Evolutionary conservation across 2,329 filamentous ascomycete species (phyloP), one percentile per base, ranked within the genome.

Genomic region (Xylariaceae sp.): DNA sequence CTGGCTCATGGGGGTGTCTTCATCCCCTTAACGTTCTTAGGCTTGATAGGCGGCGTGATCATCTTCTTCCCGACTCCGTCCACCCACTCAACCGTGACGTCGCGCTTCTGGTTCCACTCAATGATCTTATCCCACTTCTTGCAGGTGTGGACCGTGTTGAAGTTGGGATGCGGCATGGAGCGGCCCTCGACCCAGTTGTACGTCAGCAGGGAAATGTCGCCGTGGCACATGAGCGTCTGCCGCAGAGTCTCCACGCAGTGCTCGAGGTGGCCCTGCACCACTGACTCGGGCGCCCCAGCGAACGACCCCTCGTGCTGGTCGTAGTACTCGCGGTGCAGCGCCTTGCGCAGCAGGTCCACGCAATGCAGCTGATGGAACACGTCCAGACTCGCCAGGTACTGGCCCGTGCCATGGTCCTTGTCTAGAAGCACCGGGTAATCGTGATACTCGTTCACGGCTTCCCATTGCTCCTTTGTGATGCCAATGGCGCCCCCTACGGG

Each of bases 171-270:
- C 16, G 46, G 46, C 46, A 48, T 48, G 12, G 46, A 48, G 32
- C 46, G 46, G 2, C 46, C 46, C 19, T 48, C 46, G 18, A 48
- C 46, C 46, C 46, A 48, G 36, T 48, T 48, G 19, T 48, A 48
- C 3, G 46, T 48, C 19, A 48, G 19, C 32, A 48, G 32, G 32
- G 26, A 19, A 19, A 48, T 48, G 32, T 48, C 46, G 34, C 46
- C 32, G 46, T 48, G 46, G 32, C 46, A 48, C 46, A 48, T 48
- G 12, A 48, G 46, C 5, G 46, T 48, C 34, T 48, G 46, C 2
- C 46, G 46, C 19, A 48, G 32, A 3, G 19, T 48, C 46, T 48
- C 46, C 9, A 48, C 46, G 46, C 46, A 48, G 18, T 48, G 46
- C 32, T 48, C 46, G 3, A 48, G 46, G 34, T 48, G 46, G 4